Percentiles rank a stretch among this genome's conserved stretches.
Evolutionary conservation across 192 early-diverging fungal species (phyloP).

Genomic region (Backusella psychrophila): DNA sequence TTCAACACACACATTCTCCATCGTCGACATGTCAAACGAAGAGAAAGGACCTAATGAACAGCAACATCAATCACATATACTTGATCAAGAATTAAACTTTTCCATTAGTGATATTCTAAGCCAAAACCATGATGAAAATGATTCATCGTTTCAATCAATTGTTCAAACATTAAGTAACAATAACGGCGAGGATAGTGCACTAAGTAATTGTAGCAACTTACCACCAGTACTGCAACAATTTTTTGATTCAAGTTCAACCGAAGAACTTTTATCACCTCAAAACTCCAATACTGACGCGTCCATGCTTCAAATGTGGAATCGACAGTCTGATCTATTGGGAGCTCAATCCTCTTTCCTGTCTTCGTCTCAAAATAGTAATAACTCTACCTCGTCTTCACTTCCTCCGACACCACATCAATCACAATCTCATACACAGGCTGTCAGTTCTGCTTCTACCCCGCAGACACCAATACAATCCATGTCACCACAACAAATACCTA

Average conservation of each 20-base stretch:
- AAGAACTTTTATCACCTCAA: conserved; percentile 17
- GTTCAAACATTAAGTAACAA: conserved; percentile 17
- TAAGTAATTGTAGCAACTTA: conserved; percentile 9
- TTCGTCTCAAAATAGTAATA: background rate
- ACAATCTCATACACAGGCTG: background rate
- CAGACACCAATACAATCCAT: background rate
- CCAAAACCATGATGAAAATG: conserved; percentile 8
- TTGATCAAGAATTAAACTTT: conserved; percentile 11
- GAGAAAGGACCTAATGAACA: conserved; percentile 3
- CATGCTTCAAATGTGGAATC: conserved; percentile 1
- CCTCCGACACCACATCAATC: background rate
- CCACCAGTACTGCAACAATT: conserved; percentile 20
- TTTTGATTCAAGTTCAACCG: conserved; percentile 7
- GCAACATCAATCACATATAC: background rate
- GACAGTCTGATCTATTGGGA: background rate
- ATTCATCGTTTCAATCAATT: conserved; percentile 21
- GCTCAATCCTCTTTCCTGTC: background rate
- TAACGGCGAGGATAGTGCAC: conserved; percentile 3
- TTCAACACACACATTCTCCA: background rate
- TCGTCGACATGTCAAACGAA: conserved; percentile 8
- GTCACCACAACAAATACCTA: background rate
- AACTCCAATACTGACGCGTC: conserved; percentile 17
- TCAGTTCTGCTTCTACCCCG: background rate
- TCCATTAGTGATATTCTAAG: conserved; percentile 21
- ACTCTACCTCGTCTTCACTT: background rate